These are phyloP conservation scores for Podila epicladia DNA, from an alignment of 192 early-diverging fungal species.

Conservation along the genomic window DNA sequence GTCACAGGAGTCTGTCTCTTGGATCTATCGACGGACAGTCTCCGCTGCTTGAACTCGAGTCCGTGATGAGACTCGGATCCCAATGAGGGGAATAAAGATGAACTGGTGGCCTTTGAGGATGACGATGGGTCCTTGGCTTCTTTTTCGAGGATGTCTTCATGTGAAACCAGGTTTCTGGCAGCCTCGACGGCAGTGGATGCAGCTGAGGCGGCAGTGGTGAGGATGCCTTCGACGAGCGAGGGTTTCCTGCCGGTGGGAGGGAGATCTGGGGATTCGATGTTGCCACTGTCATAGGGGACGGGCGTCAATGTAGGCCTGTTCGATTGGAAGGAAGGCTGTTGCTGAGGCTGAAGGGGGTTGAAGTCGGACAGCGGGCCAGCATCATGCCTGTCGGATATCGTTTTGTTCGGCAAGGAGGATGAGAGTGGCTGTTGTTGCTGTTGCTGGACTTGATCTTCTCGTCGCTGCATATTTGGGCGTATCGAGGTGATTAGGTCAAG, in stretches of 20 bases:
- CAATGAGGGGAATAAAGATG: neutral
- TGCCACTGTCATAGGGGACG: no score
- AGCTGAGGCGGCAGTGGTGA: constrained; percentile 7
- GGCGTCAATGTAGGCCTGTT: neutral
- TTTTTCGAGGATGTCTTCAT: neutral
- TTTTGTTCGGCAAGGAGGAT: neutral
- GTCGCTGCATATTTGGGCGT: neutral
- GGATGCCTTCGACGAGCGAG: constrained; percentile 12
- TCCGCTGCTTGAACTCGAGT: constrained; percentile 25
- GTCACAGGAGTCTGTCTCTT: neutral
- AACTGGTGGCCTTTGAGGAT: neutral
- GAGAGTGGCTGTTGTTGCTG: neutral
- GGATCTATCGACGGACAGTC: neutral
- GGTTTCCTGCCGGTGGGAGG: constrained; percentile 2
- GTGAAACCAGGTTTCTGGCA: constrained; percentile 9
- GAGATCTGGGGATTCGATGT: neutral
- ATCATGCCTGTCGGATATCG: neutral
- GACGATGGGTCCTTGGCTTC: neutral
- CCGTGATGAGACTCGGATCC: constrained; percentile 18
- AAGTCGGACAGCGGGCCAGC: neutral
- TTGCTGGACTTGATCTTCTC: neutral
- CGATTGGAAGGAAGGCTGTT: neutral
- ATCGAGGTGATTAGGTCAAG: no score
- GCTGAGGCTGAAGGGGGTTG: neutral
- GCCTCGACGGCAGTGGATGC: constrained; percentile 8